Base-by-base conservation (phyloP, 2,329 filamentous ascomycete species). In the Xylariaceae sp. region DNA sequence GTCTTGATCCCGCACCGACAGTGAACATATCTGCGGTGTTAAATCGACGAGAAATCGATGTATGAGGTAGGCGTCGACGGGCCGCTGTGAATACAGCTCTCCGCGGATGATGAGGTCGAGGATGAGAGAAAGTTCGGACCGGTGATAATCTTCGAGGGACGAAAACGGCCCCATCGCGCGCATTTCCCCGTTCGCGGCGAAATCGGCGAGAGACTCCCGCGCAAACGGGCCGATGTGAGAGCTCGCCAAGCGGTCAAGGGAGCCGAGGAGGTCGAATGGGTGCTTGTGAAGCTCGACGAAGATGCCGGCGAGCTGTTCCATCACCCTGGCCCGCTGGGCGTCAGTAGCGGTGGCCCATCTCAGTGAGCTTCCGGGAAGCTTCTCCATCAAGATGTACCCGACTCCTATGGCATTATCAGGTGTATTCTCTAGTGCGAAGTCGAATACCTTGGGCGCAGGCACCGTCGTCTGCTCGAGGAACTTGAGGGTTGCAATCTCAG, bases 381-480 rank as follows among this genome's bases (percentile, higher is more conserved):
- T 74, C 49, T 73, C 68, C 62, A 73, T 69, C 15, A 74, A 58
- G 40, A 74, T 71, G 47, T 72, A 74, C 18, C 66, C 62, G 38
- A 68, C 60, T 9, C 68, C 66, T 33, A 71, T 45, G 19, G 53
- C 53, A 51, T 71, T 71, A 1, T 15, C 32, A 2, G 55, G 58
- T 47, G 65, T 62, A 11, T 61, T 61, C 44, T 64, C 62, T 44
- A 60, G 67, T 22, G 58, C 61, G 58, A 54, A 66, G 47, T 70
- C 66, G 48, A 65, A 67, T 2, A 70, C 55, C 32, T 58, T 57
- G 2, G 69, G 68, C 10, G 58, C 60, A 9, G 68, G 68, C n/a
- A 73, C 50, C 5, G 30, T 17, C 9, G 57, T 63, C 2, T 48
- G 44, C 42, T 48, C 42, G 5, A 67, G 51, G 27, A 57, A 65